Evolutionary conservation across 306 rosid genomes (phyloP), one percentile per base, ranked within the genome.

Genomic region (Trifolium dubium): DNA sequence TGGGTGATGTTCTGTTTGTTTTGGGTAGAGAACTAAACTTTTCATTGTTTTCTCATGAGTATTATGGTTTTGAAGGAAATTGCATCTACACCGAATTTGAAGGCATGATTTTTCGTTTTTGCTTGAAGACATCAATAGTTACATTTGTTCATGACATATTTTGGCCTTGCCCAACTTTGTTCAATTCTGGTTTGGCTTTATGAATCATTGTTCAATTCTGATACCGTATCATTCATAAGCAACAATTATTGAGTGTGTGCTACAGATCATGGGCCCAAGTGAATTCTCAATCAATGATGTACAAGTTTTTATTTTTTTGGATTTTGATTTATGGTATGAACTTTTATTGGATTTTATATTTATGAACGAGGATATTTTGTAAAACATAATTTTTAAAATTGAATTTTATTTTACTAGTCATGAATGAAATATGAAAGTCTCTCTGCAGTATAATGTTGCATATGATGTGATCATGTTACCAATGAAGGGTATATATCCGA

Each of bases 401-500:
- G 14, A 35, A 12, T 43, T 46, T 70, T n/a, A 19, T 35, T 64
- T 58, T 6, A 46, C 40, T 6, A 17, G 47, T 51, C 30, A 23
- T 23, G n/a, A 41, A 46, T 44, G 30, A 49, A 50, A 28, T 61
- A 12, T 46, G 64, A 44, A 13, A 32, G 23, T 12, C 65, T 29
- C 23, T 23, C 23, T 23, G 1, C 23, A 23, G 4, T 60, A 8
- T 41, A 60, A 14, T 14, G 10, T 3, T 31, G 43, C 32, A 31
- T 31, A 31, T 32, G 23, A 60, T 39, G 34, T 51, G n/a, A 40
- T 30, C 43, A 60, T 60, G 23, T 23, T 23, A 23, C 23, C 14
- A 55, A 51, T 69, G 9, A 88, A 84, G 10, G 95, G 89, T 76
- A 89, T 91, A 63, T 88, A 90, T 75, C 92, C 92, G 3, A 89